phyloP scores from a whole-genome alignment of 108 stramenopile genomes.

The Aurantiochytrium sp. region DNA sequence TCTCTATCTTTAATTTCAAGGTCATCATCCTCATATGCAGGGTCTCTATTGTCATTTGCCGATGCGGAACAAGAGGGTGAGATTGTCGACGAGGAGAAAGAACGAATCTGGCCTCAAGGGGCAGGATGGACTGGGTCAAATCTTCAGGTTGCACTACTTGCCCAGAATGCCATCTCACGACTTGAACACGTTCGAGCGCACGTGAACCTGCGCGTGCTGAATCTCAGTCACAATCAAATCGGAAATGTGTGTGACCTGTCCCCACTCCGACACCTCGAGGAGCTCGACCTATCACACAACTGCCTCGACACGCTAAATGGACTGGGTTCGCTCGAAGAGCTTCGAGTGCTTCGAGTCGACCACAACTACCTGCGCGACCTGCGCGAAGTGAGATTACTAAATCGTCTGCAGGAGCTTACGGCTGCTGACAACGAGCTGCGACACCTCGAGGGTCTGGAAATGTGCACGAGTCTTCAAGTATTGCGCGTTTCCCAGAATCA shows the following conservation, averaged over 20 bases:
- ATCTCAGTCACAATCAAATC: background rate
- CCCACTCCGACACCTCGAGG: background rate
- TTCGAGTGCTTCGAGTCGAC: background rate
- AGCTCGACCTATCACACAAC: background rate
- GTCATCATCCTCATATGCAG: too few relatives aligned
- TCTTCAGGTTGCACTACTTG: background rate
- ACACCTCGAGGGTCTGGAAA: background rate
- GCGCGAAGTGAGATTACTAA: background rate
- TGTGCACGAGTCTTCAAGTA: background rate
- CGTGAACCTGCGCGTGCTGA: background rate
- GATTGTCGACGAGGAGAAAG: background rate
- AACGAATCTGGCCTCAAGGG: background rate
- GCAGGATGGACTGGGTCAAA: background rate
- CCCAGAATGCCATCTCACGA: background rate
- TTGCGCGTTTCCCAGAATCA: background rate
- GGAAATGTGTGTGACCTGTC: background rate
- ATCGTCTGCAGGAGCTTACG: background rate
- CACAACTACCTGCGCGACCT: background rate
- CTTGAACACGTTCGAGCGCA: background rate
- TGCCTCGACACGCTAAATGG: background rate
- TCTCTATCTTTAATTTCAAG: too few relatives aligned
- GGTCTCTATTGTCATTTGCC: too few relatives aligned
- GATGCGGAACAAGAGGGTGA: background rate
- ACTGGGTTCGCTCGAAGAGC: background rate
- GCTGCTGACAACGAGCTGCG: background rate